Base-by-base conservation (phyloP, 192 early-diverging fungal species). In the Gigaspora rosea region DNA sequence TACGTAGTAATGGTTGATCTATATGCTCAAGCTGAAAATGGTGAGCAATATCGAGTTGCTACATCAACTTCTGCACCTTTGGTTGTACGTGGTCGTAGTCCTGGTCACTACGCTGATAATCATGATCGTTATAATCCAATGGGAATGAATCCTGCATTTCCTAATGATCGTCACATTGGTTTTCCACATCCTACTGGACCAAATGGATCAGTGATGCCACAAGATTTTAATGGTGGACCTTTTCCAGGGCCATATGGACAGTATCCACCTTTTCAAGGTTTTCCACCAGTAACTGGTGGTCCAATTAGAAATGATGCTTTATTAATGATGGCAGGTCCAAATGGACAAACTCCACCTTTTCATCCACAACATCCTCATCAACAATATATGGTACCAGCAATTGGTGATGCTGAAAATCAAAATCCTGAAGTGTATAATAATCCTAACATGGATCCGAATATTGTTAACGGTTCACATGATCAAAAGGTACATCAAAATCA, bases 31-130 rank as follows among this genome's bases (percentile, higher is more conserved):
- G 87, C 86, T 46, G 89, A 86, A 15, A 86, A 86, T 48, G 91
- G 90, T 54, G 84, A 86, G 16, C 69, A 72, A 71, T 52, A 90
- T 61, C 81, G 82, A 71, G 85, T 96, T 7, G 96, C 95, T 2
- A 85, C 82, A 3, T 86, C 86, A 22, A 85, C 90, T 71, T 96
- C 94, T 13, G 93, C 91, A 41, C 92, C 90, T 9, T 83, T 98
- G 49, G 95, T 98, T 0, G 97, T 98, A 8, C 90, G 96, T 66
- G 96, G 96, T 18, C 92, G 96, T 22, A 92, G 92, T 20, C 96
- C 97, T 11, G 96, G 95, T 12, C 97, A 98, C 69, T 98, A 98
- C 78, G 90, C 91, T 15, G 92, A 95, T 72, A 88, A 81, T 59
- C 83, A 83, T 33, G 85, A 85, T 49, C 63, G 77, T 10, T 79